phyloP scores from a whole-genome alignment of 2,329 filamentous ascomycete species.

The Aureobasidium sp. region DNA sequence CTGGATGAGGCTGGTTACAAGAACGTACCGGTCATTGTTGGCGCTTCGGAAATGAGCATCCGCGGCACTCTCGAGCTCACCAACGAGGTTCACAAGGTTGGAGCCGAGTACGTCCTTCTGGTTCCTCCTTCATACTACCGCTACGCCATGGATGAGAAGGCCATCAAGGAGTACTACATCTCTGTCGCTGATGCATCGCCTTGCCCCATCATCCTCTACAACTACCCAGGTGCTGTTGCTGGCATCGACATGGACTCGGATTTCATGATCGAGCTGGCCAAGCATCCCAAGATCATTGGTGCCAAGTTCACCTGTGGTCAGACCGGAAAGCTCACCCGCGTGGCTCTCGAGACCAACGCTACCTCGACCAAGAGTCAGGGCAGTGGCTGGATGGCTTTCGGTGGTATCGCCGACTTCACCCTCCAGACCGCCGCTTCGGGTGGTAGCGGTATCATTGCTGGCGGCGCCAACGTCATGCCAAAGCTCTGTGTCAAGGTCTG shows the following conservation, averaged over 20 bases:
- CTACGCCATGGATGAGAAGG: slow-evolving; percentile 63
- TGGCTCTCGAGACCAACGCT: slow-evolving; percentile 64
- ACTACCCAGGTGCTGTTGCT: slow-evolving; percentile 80
- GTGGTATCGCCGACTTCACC: slow-evolving; percentile 82
- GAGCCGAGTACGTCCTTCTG: slow-evolving; percentile 71
- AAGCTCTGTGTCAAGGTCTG: slow-evolving; percentile 73
- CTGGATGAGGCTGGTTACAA: slow-evolving; percentile 72
- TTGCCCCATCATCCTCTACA: slow-evolving; percentile 77
- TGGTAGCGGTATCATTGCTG: slow-evolving; percentile 76
- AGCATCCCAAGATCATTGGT: slow-evolving; percentile 63
- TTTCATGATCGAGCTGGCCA: slow-evolving; percentile 72
- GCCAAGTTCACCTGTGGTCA: slow-evolving; percentile 91
- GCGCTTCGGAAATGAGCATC: slow-evolving; percentile 73
- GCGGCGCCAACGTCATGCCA: slow-evolving; percentile 76
- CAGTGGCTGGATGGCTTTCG: slow-evolving; percentile 69
- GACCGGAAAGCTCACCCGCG: slow-evolving; percentile 79
- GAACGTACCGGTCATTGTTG: slow-evolving; percentile 71
- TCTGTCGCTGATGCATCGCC: slow-evolving; percentile 68
- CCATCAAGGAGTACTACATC: slow-evolving; percentile 65
- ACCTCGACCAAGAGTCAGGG: slow-evolving; percentile 50
- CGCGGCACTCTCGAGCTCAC: slow-evolving; percentile 69
- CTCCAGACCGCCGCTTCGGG: slow-evolving; percentile 71
- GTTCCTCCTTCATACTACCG: slow-evolving; percentile 81
- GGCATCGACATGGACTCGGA: slow-evolving; percentile 89
- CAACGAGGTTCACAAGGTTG: slow-evolving; percentile 57